Conservation (phyloP, 345 rosid species). For the Raphanus sativus region DNA sequence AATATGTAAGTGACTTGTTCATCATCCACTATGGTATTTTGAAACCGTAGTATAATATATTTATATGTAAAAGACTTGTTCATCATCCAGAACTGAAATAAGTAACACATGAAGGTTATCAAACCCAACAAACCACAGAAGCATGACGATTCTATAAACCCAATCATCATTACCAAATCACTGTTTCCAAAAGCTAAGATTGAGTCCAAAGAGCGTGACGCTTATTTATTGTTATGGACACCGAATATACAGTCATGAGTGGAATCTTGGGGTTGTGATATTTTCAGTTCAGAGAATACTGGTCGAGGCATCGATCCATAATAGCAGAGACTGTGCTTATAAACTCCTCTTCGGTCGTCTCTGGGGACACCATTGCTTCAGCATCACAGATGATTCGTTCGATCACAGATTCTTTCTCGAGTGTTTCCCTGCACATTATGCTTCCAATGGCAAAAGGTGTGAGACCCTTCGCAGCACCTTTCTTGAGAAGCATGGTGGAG, state of each 20-base stretch:
- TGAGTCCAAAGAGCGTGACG: slow-evolving; percentile 24
- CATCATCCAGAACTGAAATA: slow-evolving; percentile 1
- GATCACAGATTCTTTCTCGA: slow-evolving; percentile 56
- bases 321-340: slow-evolving; percentile 49
- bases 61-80: neutral
- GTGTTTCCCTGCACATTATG: slow-evolving; percentile 73
- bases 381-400: slow-evolving; percentile 69
- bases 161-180: slow-evolving; percentile 17
- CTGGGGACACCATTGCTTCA: slow-evolving; percentile 51
- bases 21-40: neutral
- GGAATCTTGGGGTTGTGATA: neutral
- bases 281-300: slow-evolving; percentile 31
- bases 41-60: too few species aligned
- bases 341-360: slow-evolving; percentile 55
- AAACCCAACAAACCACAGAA: neutral
- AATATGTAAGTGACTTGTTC: neutral
- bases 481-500: slow-evolving; percentile 84
- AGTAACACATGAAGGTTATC: neutral
- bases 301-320: slow-evolving; percentile 56
- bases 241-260: slow-evolving; percentile 12
- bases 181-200: slow-evolving; percentile 9
- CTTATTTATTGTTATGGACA: slow-evolving; percentile 20
- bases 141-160: neutral
- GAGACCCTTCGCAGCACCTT: slow-evolving; percentile 67
- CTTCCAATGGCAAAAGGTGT: slow-evolving; percentile 70